These are phyloP conservation scores for Taiozyma sp. DNA, from an alignment of 1,139 yeast species.

Conservation along the genomic window DNA sequence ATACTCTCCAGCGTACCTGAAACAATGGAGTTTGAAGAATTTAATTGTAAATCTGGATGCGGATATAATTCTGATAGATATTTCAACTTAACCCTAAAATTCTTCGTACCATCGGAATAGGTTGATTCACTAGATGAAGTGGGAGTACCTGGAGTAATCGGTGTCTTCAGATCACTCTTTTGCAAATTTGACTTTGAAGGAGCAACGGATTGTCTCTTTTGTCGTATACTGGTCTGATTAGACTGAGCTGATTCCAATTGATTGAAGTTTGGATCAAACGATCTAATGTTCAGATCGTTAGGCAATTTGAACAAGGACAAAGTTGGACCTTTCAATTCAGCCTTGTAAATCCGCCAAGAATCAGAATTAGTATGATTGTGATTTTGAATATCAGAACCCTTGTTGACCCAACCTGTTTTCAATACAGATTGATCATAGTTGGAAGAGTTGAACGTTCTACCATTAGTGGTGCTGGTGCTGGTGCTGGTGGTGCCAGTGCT, in stretches of 20 bases:
- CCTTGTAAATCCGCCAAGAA: conserved; percentile 45
- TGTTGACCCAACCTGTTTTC: conserved; percentile 44
- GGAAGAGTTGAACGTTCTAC: conserved; percentile 24
- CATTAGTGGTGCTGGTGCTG: not conserved
- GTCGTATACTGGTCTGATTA: conserved; percentile 15
- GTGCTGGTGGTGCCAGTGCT: not conserved
- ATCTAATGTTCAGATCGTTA: conserved; percentile 40
- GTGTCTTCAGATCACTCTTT: conserved; percentile 10
- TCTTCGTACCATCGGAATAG: conserved; percentile 1
- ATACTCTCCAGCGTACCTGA: conserved; percentile 63
- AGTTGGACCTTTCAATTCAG: conserved; percentile 61
- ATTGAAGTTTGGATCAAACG: conserved; percentile 35
- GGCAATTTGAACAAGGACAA: conserved; percentile 53
- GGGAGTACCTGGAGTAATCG: conserved; percentile 10
- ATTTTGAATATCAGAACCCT: conserved; percentile 32
- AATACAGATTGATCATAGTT: conserved; percentile 33
- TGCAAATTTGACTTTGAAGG: conserved; percentile 14
- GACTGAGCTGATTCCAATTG: conserved; percentile 2
- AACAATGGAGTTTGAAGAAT: conserved; percentile 34
- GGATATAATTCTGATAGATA: conserved; percentile 41
- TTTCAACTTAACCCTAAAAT: conserved; percentile 19
- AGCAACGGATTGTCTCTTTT: conserved; percentile 21
- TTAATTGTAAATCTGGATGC: conserved; percentile 66
- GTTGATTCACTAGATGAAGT: conserved; percentile 2
- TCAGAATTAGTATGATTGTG: conserved; percentile 28